Percentiles rank a stretch among this genome's conserved stretches.
phyloP scores from a whole-genome alignment of 192 early-diverging fungal genomes.

The Glomus cerebriforme region DNA sequence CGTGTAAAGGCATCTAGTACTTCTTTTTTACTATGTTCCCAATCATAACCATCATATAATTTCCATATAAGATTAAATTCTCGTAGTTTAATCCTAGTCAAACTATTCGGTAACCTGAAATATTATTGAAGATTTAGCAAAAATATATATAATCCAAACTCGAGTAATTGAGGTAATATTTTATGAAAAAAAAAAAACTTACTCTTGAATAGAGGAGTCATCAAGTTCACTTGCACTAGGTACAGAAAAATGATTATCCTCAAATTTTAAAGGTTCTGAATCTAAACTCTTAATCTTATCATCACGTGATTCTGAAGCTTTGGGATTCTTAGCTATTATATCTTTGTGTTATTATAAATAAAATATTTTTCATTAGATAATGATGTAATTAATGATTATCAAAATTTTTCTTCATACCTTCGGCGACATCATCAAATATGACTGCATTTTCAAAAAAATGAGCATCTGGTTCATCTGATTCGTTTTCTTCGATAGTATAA shows the following conservation, averaged over 20 bases:
- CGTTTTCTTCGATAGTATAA: slow-evolving; percentile 40
- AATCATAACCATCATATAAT: slow-evolving; percentile 72
- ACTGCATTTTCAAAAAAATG: slow-evolving; percentile 31
- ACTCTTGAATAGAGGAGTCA: slow-evolving; percentile 26
- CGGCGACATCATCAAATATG: slow-evolving; percentile 38
- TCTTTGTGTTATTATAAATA: neutral
- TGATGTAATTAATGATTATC: neutral
- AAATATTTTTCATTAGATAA: too few relatives aligned
- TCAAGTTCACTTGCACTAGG: slow-evolving; percentile 37
- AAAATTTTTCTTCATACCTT: slow-evolving; percentile 33
- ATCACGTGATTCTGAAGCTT: slow-evolving; percentile 1
- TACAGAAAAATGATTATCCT: slow-evolving; percentile 52
- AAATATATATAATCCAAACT: neutral
- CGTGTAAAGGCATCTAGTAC: slow-evolving; percentile 15
- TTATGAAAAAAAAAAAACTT: neutral
- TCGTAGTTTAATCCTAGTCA: slow-evolving; percentile 53
- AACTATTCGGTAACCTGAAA: slow-evolving; percentile 28
- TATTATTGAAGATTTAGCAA: neutral
- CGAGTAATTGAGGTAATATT: neutral
- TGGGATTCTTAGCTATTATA: neutral
- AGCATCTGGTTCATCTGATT: slow-evolving; percentile 32
- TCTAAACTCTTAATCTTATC: neutral
- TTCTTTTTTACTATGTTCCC: slow-evolving; percentile 49
- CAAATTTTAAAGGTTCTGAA: slow-evolving; percentile 33
- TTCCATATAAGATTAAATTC: slow-evolving; percentile 65